Evolutionary conservation across 371 early-diverging fungal genomes (phyloP), one percentile per base, ranked within the genome.

Genomic region (Actinomortierella wolfii): DNA sequence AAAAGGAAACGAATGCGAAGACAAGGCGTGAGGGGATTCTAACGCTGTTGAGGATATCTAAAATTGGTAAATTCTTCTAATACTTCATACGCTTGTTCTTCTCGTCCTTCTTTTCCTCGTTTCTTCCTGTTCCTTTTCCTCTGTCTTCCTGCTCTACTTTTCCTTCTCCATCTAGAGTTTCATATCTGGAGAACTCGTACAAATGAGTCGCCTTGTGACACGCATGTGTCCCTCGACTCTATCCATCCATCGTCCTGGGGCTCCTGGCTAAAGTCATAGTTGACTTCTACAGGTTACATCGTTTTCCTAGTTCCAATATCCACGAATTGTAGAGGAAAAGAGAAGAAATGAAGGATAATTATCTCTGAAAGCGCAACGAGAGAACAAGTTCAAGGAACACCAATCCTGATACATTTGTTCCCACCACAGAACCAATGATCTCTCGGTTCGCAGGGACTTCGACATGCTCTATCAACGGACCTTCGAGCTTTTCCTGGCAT

Each of bases 191-290:
- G n/a, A n/a, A n/a, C n/a, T n/a, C n/a, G n/a, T n/a, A n/a, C 73
- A 44, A 73, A 66, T 0, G 73, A 66, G 39, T 73, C 73, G 21
- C 66, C 57, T 26, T 73, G 73, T 14, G 57, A 66, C 11, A 73
- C 73, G 67, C 73, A 73, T 11, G 73, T 66, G 40, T 73, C 73
- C 73, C 73, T 66, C 51, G 61, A 66, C 42, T 73, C 67, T 21
- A 67, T 47, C 0, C 67, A 66, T 0, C 67, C 55, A 14, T 66
- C 73, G 15, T 73, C 63, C 40, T 73, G 53, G 2, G 49, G 59
- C 40, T 54, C 63, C 28, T 43, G 7, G 1, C 59, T 73, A 42
- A 59, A 73, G 34, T 73, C 67, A 0, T 51, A 41, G 34, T 50
- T 26, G 42, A 66, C 73, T 18, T 73, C 67, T 2, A 73, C 41